Evolutionary conservation across 176 grass and related monocot species (phyloP).

Genomic region (Pharus latifolius): DNA sequence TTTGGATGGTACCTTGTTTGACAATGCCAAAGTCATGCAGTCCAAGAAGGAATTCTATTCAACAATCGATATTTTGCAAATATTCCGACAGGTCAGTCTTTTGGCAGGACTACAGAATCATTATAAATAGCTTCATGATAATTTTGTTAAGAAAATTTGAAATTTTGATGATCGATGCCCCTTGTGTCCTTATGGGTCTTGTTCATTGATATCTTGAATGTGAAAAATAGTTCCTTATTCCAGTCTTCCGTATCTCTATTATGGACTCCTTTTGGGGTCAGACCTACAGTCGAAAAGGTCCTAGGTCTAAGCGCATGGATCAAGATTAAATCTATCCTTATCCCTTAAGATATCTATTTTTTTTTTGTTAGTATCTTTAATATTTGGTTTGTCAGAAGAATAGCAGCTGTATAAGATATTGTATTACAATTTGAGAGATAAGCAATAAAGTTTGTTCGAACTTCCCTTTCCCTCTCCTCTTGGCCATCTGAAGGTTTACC

Average conservation of each 20-base stretch:
- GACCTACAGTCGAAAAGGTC: too few relatives aligned
- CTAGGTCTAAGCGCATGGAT: too few relatives aligned
- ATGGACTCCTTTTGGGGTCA: too few relatives aligned
- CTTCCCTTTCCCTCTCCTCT: too few relatives aligned
- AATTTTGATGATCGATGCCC: background rate
- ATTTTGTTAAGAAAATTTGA: background rate
- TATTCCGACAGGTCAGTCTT: conserved; percentile 55
- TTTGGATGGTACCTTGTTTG: conserved; percentile 91
- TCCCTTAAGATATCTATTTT: too few relatives aligned
- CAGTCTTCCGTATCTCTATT: background rate
- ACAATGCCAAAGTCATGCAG: conserved; percentile 61
- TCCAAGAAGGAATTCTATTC: conserved; percentile 78
- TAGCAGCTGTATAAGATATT: too few relatives aligned
- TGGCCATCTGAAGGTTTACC: too few relatives aligned
- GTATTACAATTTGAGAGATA: too few relatives aligned
- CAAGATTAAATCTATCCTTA: too few relatives aligned
- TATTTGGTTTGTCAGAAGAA: too few relatives aligned
- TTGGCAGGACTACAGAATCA: background rate
- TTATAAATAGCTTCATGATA: background rate
- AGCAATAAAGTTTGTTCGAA: too few relatives aligned
- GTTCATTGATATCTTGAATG: background rate
- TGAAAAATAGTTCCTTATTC: conserved; percentile 1
- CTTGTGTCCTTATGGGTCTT: background rate
- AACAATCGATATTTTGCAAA: conserved; percentile 50
- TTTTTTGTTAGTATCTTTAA: too few relatives aligned